Base-by-base conservation (phyloP, 2,329 filamentous ascomycete genomes). In the Zymoseptoria tritici region DNA sequence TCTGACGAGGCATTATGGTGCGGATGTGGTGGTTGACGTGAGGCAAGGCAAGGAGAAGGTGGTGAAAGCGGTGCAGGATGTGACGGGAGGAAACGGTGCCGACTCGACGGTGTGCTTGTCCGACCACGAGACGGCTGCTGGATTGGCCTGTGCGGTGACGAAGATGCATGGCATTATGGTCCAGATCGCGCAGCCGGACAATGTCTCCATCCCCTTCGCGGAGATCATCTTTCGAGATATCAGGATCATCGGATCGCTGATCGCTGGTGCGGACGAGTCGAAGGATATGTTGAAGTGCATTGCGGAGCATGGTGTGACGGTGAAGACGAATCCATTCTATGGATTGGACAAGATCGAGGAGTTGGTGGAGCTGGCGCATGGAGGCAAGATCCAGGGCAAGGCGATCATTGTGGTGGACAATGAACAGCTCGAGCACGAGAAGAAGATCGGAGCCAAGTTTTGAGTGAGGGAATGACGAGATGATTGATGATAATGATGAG, bases 151-250 rank as follows among this genome's bases (percentile, higher is more conserved):
- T 56, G 82, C 82, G 0, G 73, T 84, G 0, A 86, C 84, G 0
- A 80, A 77, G 66, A 84, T 81, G 77, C 84, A 86, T 66, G 83
- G 82, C 2, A 78, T 74, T 0, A 74, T 85, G 67, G 74, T 86
- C 1, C 82, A 86, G 68, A 79, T 86, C 54, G 83, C 82, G n/a
- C 83, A 85, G 62, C 75, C 75, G 8, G 68, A 74, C 36, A 66
- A 71, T 9, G 67, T 78, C 13, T 60, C 59, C 22, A 72, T 78
- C 13, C 76, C 77, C 0, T 78, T 78, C 59, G 67, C 67, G 1
- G 80, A 84, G 65, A 65, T 84, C 6, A 74, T 84, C 46, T 81
- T 83, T 67, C 73, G 81, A 6, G 81, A 84, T 65, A 78, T 84
- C 22, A 70, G 74, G 51, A 71, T 84, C 21, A 75, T 76, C 20